A percentile compares a stretch with the other conserved stretches of the same genome.
phyloP scores from a whole-genome alignment of 1,284 basidiomycete species.

The Cutaneotrichosporon sp. region DNA sequence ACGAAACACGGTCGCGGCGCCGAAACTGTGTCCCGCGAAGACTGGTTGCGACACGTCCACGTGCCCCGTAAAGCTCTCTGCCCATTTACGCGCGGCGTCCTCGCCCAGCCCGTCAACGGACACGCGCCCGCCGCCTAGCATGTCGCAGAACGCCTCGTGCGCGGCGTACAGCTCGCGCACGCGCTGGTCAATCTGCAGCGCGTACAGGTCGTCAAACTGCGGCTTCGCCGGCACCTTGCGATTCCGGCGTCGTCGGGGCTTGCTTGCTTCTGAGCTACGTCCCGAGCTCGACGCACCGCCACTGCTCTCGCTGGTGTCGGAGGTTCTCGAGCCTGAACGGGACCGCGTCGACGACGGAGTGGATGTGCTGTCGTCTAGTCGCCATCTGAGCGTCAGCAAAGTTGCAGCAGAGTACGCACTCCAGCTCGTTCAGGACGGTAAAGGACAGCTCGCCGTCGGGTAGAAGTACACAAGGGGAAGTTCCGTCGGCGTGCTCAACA shows the following conservation, averaged over 20 bases:
- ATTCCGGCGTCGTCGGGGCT: too few relatives aligned
- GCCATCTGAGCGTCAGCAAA: background rate
- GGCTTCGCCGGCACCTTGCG: too few relatives aligned
- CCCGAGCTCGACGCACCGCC: too few relatives aligned
- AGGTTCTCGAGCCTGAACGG: too few relatives aligned
- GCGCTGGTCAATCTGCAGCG: constrained; percentile 62
- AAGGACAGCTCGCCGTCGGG: background rate
- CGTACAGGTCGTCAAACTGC: constrained; percentile 50
- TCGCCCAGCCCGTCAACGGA: constrained; percentile 3
- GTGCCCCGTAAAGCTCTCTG: constrained; percentile 18
- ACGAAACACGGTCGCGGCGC: constrained; percentile 58
- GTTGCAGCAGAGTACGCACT: background rate
- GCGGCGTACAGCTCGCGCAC: constrained; percentile 61
- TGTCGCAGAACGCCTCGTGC: constrained; percentile 41
- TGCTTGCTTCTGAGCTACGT: too few relatives aligned
- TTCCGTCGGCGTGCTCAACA: constrained; percentile 72
- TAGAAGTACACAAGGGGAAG: constrained; percentile 49
- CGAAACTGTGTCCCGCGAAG: constrained; percentile 69
- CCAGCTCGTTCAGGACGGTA: background rate
- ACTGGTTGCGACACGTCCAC: constrained; percentile 48
- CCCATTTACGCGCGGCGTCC: constrained; percentile 29
- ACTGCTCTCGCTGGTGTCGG: too few relatives aligned
- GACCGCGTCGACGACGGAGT: background rate
- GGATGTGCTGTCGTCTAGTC: constrained; percentile 1
- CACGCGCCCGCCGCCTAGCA: constrained; percentile 16